Evolutionary conservation across 169 alveolate species (phyloP).

Genomic region (Eimeria mitis): DNA sequence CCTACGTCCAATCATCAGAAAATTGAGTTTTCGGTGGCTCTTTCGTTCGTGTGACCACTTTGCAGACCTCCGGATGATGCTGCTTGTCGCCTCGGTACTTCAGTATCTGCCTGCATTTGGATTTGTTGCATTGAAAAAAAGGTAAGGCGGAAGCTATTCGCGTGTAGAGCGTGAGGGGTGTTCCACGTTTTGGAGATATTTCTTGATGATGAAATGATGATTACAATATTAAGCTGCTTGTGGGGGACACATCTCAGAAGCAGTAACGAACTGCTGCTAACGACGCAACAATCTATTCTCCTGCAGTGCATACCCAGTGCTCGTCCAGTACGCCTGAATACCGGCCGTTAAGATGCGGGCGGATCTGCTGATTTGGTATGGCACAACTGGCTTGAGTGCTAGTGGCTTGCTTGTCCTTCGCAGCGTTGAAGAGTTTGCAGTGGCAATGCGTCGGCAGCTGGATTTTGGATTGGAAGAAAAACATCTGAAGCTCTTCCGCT

Average conservation of each 20-base stretch:
- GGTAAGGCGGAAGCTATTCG: constrained; percentile 24
- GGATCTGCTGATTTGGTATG: neutral
- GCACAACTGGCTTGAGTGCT: neutral
- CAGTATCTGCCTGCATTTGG: constrained; percentile 54
- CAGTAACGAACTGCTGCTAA: neutral
- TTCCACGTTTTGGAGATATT: neutral
- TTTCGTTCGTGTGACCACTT: constrained; percentile 1
- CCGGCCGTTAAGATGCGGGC: neutral
- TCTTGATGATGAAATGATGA: neutral
- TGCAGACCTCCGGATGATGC: constrained; percentile 64
- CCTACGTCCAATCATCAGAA: neutral
- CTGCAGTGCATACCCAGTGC: neutral
- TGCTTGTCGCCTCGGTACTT: constrained; percentile 48
- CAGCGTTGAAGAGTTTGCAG: constrained; percentile 74
- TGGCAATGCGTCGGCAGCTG: constrained; percentile 70
- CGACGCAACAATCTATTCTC: neutral
- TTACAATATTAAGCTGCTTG: neutral
- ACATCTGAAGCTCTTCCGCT: constrained; percentile 46
- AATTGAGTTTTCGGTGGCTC: neutral
- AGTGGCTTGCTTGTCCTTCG: neutral
- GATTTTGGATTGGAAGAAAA: constrained; percentile 65
- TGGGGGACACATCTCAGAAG: neutral
- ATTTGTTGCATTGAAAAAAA: constrained; percentile 59
- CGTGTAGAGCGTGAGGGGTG: neutral
- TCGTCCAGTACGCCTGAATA: neutral